Conservation (phyloP, 1,139 yeast species). For the Geotrichum macrosporum region DNA sequence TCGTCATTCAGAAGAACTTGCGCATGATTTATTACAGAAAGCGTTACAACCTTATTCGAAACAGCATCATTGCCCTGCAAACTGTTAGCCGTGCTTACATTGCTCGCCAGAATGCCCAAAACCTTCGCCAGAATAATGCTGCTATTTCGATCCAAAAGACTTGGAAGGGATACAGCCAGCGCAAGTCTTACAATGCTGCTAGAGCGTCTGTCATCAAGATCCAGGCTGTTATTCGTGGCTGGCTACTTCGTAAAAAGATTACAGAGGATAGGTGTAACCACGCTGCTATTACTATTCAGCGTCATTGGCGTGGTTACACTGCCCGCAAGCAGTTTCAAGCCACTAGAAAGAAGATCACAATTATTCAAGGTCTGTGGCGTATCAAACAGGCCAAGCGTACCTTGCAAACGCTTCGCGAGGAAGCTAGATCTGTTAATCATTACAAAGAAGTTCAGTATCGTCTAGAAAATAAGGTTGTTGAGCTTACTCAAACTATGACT, state of each 20-base stretch:
- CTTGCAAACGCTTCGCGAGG: slow-evolving; percentile 61
- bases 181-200: slow-evolving; percentile 46
- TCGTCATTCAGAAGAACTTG: slow-evolving; percentile 79
- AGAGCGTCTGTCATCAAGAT: slow-evolving; percentile 51
- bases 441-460: slow-evolving; percentile 88
- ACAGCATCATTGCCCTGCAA: slow-evolving; percentile 58
- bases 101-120: slow-evolving; percentile 54
- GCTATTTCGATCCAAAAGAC: slow-evolving; percentile 71
- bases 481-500: slow-evolving; percentile 79
- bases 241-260: slow-evolving; percentile 50
- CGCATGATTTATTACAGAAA: slow-evolving; percentile 63
- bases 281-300: slow-evolving; percentile 74
- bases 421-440: slow-evolving; percentile 87
- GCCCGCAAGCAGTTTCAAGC: slow-evolving; percentile 48
- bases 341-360: slow-evolving; percentile 52
- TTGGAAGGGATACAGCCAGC: slow-evolving; percentile 59
- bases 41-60: slow-evolving; percentile 52
- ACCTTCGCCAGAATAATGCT: slow-evolving; percentile 57
- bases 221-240: slow-evolving; percentile 70
- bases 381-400: slow-evolving; percentile 67
- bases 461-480: slow-evolving; percentile 92
- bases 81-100: slow-evolving; percentile 58
- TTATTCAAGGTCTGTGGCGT: slow-evolving; percentile 75
- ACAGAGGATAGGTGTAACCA: slow-evolving; percentile 48
- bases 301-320: slow-evolving; percentile 54